A percentile compares a stretch with the other conserved stretches of the same genome.
These are phyloP conservation scores for Lunasporangiospora selenospora DNA, from an alignment of 192 early-diverging fungal genomes.

Conservation along the genomic window DNA sequence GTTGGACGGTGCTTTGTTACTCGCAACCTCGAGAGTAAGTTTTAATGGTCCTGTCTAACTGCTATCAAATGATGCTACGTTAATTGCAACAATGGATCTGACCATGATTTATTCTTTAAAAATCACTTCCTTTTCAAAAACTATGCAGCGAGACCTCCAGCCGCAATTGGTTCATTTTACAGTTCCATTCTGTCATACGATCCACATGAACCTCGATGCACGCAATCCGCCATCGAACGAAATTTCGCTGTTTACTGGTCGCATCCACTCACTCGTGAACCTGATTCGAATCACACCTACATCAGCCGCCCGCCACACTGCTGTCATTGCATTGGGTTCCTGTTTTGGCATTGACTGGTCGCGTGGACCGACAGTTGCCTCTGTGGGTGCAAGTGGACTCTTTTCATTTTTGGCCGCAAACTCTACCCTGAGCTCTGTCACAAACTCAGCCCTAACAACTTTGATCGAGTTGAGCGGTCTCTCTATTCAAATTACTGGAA, in stretches of 20 bases:
- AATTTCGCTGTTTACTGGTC: constrained; percentile 35
- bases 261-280: constrained; percentile 42
- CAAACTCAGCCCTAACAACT: constrained; percentile 25
- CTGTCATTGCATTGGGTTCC: constrained; percentile 31
- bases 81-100: too few species aligned
- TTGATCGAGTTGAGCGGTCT: constrained; percentile 36
- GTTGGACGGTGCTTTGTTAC: constrained; percentile 15
- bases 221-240: constrained; percentile 37
- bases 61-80: neutral
- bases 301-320: constrained; percentile 39
- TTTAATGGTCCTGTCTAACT: neutral
- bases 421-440: constrained; percentile 22
- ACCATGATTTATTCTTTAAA: neutral
- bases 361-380: constrained; percentile 18
- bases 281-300: constrained; percentile 41
- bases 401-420: constrained; percentile 29
- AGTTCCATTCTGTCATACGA: constrained; percentile 43
- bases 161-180: constrained; percentile 38
- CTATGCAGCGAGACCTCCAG: constrained; percentile 41
- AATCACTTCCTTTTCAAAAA: too few species aligned
- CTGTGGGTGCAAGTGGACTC: constrained; percentile 28
- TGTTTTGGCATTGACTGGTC: constrained; percentile 39
- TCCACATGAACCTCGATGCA: constrained; percentile 38
- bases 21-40: constrained; percentile 22
- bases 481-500: constrained; percentile 15